These are phyloP conservation scores for Hypoxylon sp. DNA, from an alignment of 2,329 filamentous ascomycete genomes.

Conservation along the genomic window DNA sequence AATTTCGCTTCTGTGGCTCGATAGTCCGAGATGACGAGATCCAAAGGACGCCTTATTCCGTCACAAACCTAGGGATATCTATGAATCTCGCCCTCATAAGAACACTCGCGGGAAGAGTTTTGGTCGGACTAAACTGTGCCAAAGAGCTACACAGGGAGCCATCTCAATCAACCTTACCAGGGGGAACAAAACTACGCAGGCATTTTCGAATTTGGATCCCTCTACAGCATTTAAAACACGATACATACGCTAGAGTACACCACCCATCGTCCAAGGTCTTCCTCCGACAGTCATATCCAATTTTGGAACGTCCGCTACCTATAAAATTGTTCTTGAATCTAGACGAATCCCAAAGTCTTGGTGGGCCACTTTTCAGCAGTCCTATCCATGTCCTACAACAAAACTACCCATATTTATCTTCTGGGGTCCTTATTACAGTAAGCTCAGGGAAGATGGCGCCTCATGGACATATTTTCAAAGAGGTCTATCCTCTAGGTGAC, in stretches of 20 bases:
- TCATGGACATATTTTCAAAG: no score
- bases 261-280: conserved; percentile 28
- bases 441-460: no score
- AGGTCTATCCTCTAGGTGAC: no score
- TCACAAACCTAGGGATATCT: conserved; percentile 45
- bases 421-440: no score
- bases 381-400: no score
- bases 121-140: conserved; percentile 43
- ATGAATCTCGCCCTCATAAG: conserved; percentile 22
- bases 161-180: no score
- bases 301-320: accelerated
- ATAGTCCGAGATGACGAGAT: conserved; percentile 24
- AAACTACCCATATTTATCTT: no score
- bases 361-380: no score
- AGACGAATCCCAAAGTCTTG: no score
- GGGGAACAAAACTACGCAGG: background rate
- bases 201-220: conserved; percentile 41
- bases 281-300: conserved; percentile 24
- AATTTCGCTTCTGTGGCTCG: conserved; percentile 44
- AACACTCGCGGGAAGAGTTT: accelerated
- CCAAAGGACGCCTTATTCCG: background rate
- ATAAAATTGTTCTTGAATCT: conserved; percentile 22
- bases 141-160: conserved; percentile 37
- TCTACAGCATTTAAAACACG: background rate
- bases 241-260: conserved; percentile 30